Evolutionary conservation across 331 rosid species (phyloP), one percentile per base, ranked within the genome.

Genomic region (Ulmus americana): DNA sequence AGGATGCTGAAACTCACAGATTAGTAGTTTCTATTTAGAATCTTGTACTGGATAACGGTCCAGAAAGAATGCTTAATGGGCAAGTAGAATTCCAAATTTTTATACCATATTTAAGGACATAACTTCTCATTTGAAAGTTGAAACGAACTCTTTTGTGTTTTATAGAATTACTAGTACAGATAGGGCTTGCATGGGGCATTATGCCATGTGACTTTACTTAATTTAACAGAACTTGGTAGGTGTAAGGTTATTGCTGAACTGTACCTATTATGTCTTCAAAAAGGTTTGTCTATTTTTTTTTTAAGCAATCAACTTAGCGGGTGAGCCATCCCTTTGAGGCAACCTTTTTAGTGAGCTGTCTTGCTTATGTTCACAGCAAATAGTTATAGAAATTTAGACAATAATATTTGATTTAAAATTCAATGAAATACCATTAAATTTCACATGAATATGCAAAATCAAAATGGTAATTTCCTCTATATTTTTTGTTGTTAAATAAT

Each of bases 291-390:
- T 60, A 3, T 42, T 42, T 43, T 55, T 28, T 12, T 14, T 55
- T 55, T 4, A 28, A 56, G 35, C 44, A 56, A 12, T 56, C 61
- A 55, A 8, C 42, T 8, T 57, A 15, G 58, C 47, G 11, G 66
- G 51, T 45, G 61, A 39, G 35, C 49, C 59, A 59, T 69, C 66
- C 49, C 14, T 14, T 58, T 45, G 72, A 3, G 59, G 28, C 47
- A 7, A 39, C 14, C 10, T 56, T 56, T n/a, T 20, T 20, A 20
- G 22, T 49, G 35, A 7, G 45, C 11, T 57, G 55, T 38, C 52
- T 58, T 59, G 53, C 73, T 69, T 69, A 58, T 41, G 73, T 57
- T 59, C 59, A 47, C 65, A 14, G 56, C 73, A 68, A 68, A 3
- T 20, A 39, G 2, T 56, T 56, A 28, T 41, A 10, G 22, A 65